Evolutionary conservation across 345 rosid genomes (phyloP).

Genomic region (Syzygium oleosum): DNA sequence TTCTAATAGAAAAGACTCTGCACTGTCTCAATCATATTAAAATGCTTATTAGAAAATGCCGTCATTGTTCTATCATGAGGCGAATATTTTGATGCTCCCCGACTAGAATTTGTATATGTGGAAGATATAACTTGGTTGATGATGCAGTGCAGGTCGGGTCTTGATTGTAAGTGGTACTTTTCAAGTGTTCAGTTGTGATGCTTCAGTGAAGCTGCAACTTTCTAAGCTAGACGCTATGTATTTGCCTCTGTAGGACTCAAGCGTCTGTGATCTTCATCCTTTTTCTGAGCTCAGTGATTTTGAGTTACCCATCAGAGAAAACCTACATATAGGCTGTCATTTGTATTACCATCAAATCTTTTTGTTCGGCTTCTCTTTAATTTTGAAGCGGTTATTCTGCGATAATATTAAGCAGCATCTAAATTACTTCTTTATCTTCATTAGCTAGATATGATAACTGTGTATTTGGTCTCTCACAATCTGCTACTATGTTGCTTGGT

Average conservation of each 20-base stretch:
- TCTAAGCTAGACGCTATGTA: neutral
- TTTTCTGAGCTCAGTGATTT: neutral
- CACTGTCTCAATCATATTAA: neutral
- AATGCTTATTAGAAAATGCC: neutral
- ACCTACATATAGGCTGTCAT: neutral
- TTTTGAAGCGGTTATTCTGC: neutral
- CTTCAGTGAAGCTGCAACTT: neutral
- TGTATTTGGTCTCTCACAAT: neutral
- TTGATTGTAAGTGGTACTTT: neutral
- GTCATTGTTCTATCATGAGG: slow-evolving; percentile 14
- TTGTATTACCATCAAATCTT: neutral
- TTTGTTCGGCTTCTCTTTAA: neutral
- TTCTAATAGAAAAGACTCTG: neutral
- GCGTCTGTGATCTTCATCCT: neutral
- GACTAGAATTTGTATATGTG: slow-evolving; percentile 4
- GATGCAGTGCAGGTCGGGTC: slow-evolving; percentile 6
- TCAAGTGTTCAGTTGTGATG: neutral
- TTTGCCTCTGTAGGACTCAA: neutral
- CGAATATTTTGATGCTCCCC: slow-evolving; percentile 29
- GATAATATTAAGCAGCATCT: neutral
- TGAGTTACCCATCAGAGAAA: neutral
- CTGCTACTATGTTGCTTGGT: neutral
- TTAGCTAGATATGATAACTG: neutral
- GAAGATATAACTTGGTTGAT: neutral
- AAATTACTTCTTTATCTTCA: neutral